These are phyloP conservation scores for Leishmania guyanensis DNA, from an alignment of 208 protist genomes.

Conservation along the genomic window DNA sequence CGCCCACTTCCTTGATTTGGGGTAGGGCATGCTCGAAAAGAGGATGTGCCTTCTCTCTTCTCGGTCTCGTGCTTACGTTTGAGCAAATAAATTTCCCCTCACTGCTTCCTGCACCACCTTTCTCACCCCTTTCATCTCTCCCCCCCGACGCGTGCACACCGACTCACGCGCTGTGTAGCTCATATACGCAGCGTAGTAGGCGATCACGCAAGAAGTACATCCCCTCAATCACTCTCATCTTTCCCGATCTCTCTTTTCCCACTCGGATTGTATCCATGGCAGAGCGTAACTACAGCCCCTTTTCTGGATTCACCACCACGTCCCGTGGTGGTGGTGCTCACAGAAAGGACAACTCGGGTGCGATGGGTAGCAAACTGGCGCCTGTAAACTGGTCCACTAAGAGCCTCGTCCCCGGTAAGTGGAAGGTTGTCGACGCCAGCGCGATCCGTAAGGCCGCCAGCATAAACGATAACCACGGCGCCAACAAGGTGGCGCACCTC, in stretches of 20 bases:
- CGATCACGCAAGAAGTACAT: constrained; percentile 2
- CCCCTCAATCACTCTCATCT: neutral
- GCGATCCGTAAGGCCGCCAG: constrained; percentile 59
- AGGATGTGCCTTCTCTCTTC: no score
- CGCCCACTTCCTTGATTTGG: neutral
- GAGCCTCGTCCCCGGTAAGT: constrained; percentile 67
- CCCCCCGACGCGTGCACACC: neutral
- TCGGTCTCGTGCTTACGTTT: neutral
- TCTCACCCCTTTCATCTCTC: neutral
- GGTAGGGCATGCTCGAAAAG: neutral
- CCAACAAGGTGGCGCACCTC: constrained; percentile 34
- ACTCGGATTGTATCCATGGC: constrained; percentile 31
- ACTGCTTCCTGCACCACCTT: neutral
- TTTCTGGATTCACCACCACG: constrained; percentile 55
- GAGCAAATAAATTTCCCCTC: no score
- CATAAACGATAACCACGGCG: constrained; percentile 31
- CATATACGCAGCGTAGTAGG: neutral
- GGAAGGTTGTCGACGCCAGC: constrained; percentile 78
- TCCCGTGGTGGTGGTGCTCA: constrained; percentile 12
- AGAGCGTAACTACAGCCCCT: constrained; percentile 80
- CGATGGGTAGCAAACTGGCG: constrained; percentile 47
- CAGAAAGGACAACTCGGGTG: constrained; percentile 13
- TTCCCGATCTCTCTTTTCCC: neutral
- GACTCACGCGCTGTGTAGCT: neutral
- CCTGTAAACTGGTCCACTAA: constrained; percentile 74